Conservation (phyloP, 768 basidiomycete genomes). For the Peribolospora kevripleyi region DNA sequence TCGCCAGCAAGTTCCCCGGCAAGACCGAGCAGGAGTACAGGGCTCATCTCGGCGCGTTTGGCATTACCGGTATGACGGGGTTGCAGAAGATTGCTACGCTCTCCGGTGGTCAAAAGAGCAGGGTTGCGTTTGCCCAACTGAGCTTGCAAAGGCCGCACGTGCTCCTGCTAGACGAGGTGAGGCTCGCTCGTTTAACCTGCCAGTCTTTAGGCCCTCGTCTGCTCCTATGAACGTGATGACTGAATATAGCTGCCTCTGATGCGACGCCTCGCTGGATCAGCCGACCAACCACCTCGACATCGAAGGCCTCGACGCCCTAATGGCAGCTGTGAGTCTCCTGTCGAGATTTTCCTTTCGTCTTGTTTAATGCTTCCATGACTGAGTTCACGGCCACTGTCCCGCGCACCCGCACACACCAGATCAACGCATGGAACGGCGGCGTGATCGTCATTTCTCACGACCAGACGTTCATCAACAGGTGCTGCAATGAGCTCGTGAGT, state of each 20-base stretch:
- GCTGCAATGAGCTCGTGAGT: slow-evolving; percentile 15
- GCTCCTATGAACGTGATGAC: not conserved
- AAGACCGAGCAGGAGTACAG: slow-evolving; percentile 91
- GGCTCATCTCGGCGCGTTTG: slow-evolving; percentile 83
- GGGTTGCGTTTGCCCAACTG: slow-evolving; percentile 70
- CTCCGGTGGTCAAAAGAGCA: slow-evolving; percentile 84
- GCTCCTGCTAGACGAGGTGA: slow-evolving; percentile 73
- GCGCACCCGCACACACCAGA: not conserved
- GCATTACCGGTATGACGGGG: slow-evolving; percentile 38
- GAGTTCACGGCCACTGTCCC: too few species aligned
- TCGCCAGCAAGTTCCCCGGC: slow-evolving; percentile 77
- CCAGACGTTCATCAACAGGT: slow-evolving; percentile 4
- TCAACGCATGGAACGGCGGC: not conserved
- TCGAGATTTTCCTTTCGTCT: slow-evolving; percentile 9
- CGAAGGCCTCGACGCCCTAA: slow-evolving; percentile 86
- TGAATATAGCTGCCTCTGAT: not conserved
- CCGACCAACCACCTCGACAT: slow-evolving; percentile 13
- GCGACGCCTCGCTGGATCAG: not conserved
- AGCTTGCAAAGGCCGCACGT: slow-evolving; percentile 78
- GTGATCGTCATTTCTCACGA: slow-evolving; percentile 12
- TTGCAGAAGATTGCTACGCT: slow-evolving; percentile 75
- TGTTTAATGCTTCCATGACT: too few species aligned
- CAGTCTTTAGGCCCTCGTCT: not conserved
- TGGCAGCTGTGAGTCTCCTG: slow-evolving; percentile 35
- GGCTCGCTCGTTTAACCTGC: slow-evolving; percentile 6